Evolutionary conservation across 192 early-diverging fungal genomes (phyloP).

Genomic region (Piromyces finnis): DNA sequence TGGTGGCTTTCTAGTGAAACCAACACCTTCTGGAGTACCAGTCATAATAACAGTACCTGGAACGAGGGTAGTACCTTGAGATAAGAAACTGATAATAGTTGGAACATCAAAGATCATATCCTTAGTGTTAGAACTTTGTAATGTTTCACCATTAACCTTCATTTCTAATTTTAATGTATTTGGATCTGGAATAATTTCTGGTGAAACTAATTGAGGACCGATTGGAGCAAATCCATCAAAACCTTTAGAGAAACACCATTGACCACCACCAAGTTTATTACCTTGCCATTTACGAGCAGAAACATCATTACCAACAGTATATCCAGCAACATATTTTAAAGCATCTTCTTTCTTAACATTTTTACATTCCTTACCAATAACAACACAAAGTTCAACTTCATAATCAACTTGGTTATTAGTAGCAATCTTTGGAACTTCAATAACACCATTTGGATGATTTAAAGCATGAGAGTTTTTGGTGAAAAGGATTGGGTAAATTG

Average conservation of each 20-base stretch:
- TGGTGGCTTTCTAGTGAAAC: constrained; percentile 2
- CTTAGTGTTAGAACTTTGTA: constrained; percentile 27
- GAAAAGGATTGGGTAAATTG: constrained; percentile 31
- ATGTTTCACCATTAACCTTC: constrained; percentile 16
- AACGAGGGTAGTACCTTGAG: constrained; percentile 35
- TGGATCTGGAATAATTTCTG: constrained; percentile 20
- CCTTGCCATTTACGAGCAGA: constrained; percentile 39
- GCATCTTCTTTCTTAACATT: constrained; percentile 23
- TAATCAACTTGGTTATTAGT: constrained; percentile 33
- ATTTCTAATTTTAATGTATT: constrained; percentile 22
- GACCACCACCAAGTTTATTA: constrained; percentile 12
- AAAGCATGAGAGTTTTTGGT: constrained; percentile 25
- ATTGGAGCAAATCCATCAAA: constrained; percentile 43
- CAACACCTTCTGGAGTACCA: constrained; percentile 15
- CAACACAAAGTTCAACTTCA: constrained; percentile 41
- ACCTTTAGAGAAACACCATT: constrained; percentile 42
- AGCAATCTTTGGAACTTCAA: constrained; percentile 23
- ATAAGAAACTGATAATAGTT: constrained; percentile 29
- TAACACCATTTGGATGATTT: constrained; percentile 17
- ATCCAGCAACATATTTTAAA: constrained; percentile 29
- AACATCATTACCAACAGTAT: constrained; percentile 39
- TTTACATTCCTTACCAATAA: constrained; percentile 34
- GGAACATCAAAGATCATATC: constrained; percentile 41
- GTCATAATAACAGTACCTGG: constrained; percentile 35
- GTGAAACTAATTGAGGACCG: constrained; percentile 33